Conservation (phyloP, 805 yeast species). For the Ogataea allantospora region DNA sequence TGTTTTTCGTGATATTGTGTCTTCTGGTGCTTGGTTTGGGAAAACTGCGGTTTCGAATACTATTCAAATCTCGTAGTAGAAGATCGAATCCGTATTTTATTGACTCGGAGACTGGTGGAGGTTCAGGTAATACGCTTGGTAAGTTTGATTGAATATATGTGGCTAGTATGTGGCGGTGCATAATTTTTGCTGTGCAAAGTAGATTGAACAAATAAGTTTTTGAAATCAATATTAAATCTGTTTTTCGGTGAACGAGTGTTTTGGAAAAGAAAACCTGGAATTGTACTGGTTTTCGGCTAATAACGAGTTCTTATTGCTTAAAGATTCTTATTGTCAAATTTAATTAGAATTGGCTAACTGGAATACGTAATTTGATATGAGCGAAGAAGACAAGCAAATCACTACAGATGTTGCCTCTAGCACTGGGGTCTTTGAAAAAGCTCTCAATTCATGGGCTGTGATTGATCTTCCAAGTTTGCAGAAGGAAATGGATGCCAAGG, state of each 20-base stretch:
- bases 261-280: too few relatives aligned
- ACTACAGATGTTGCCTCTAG: constrained; percentile 11
- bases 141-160: constrained; percentile 9
- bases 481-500: constrained; percentile 68
- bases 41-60: neutral
- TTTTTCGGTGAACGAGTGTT: neutral
- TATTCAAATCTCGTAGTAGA: neutral
- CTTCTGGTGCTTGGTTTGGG: constrained; percentile 5
- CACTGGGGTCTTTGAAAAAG: constrained; percentile 43
- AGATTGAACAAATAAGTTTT: neutral
- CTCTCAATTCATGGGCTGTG: constrained; percentile 72
- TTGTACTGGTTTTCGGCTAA: too few relatives aligned
- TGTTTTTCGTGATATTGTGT: constrained; percentile 6
- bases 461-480: constrained; percentile 72
- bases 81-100: constrained; percentile 5
- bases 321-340: neutral
- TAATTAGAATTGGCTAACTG: neutral
- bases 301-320: neutral
- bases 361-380: constrained; percentile 3
- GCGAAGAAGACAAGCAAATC: constrained; percentile 9
- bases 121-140: constrained; percentile 3
- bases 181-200: neutral
- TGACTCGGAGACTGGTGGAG: constrained; percentile 9
- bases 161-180: constrained; percentile 7
- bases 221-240: neutral